These are phyloP conservation scores for Leucocoprinus birnbaumii DNA, from an alignment of 768 basidiomycete genomes.

Conservation along the genomic window DNA sequence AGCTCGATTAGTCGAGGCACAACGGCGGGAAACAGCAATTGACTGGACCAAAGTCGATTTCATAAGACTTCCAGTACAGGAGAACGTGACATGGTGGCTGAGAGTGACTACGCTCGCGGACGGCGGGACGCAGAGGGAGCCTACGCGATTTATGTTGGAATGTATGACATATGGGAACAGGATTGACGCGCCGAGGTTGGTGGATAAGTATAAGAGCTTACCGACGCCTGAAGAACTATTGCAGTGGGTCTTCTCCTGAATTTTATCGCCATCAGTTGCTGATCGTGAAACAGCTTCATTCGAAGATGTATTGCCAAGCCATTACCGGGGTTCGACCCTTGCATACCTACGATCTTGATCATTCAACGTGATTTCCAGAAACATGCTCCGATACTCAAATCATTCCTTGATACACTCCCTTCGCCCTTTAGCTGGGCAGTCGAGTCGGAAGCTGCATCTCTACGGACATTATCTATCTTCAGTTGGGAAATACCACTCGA, in stretches of 20 bases:
- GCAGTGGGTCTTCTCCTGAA: slow-evolving; percentile 1
- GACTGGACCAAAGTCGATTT: slow-evolving; percentile 7
- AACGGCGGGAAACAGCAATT: slow-evolving; percentile 1
- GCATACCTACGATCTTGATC: slow-evolving; percentile 10
- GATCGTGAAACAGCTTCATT: slow-evolving; percentile 14
- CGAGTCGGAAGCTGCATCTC: slow-evolving; percentile 1
- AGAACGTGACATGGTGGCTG: slow-evolving; percentile 10
- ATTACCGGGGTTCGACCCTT: slow-evolving; percentile 11
- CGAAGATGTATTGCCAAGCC: slow-evolving; percentile 15
- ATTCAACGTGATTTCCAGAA: slow-evolving; percentile 15
- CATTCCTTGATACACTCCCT: slow-evolving; percentile 17
- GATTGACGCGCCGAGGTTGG: slow-evolving; percentile 10
- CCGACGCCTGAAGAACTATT: slow-evolving; percentile 11
- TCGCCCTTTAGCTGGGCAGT: slow-evolving; percentile 12
- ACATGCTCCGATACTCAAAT: slow-evolving; percentile 11
- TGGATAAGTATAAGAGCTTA: slow-evolving; percentile 8
- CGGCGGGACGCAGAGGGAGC: not conserved
- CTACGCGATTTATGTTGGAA: slow-evolving; percentile 9
- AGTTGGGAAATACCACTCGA: slow-evolving; percentile 4
- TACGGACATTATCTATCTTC: not conserved
- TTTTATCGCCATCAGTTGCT: not conserved
- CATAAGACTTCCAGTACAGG: not conserved
- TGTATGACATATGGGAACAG: slow-evolving; percentile 12
- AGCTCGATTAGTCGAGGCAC: not conserved
- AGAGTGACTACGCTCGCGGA: slow-evolving; percentile 1